Evolutionary conservation across 192 early-diverging fungal species (phyloP).

Genomic region (Rhizophagus sp.): DNA sequence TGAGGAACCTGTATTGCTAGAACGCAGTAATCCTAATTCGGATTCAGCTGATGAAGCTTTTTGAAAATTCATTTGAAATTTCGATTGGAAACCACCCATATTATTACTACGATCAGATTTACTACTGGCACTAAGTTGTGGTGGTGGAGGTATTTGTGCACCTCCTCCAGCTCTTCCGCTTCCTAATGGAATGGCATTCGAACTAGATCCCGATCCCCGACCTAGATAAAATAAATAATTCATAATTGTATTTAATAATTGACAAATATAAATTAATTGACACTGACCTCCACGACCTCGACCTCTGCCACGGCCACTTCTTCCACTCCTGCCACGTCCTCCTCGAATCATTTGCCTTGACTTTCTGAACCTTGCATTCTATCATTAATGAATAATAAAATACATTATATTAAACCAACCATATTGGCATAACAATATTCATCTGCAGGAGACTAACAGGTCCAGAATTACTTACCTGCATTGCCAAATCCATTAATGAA

Average conservation of each 20-base stretch:
- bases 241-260: no score
- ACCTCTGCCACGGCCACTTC: conserved; percentile 52
- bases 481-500: conserved; percentile 45
- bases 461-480: conserved; percentile 33
- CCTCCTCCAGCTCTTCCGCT: conserved; percentile 8
- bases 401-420: no score
- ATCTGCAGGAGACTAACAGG: background rate
- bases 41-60: conserved; percentile 22
- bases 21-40: conserved; percentile 14
- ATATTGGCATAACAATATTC: background rate
- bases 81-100: background rate
- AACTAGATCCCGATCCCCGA: conserved; percentile 14
- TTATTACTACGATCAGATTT: background rate
- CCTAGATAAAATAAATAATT: background rate
- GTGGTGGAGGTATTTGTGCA: conserved; percentile 23
- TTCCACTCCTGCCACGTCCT: conserved; percentile 36
- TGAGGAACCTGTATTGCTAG: conserved; percentile 4
- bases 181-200: conserved; percentile 26
- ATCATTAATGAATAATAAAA: background rate
- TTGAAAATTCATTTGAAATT: conserved; percentile 29
- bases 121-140: background rate
- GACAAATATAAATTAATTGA: background rate
- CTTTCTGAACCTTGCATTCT: conserved; percentile 67
- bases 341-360: conserved; percentile 41
- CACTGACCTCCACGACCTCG: conserved; percentile 38